phyloP scores from a whole-genome alignment of 768 basidiomycete species.

The Pulveroboletus sp. region DNA sequence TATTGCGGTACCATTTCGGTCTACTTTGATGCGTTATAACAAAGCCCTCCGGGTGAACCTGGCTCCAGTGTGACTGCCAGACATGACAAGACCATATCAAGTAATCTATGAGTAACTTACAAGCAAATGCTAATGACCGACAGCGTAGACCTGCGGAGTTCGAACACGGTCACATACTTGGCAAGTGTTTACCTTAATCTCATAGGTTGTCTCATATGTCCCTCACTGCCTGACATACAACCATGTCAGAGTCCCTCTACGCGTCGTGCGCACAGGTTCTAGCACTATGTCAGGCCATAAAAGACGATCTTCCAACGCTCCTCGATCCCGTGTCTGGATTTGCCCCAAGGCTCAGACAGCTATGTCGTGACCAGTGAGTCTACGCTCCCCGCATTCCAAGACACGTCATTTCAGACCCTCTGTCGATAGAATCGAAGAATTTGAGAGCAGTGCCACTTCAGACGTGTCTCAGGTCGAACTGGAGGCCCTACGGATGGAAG shows the following conservation, averaged over 20 bases:
- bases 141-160: too few relatives aligned
- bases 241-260: conserved; percentile 44
- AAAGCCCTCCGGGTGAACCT: too few relatives aligned
- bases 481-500: conserved; percentile 65
- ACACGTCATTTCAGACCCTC: not conserved
- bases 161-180: not conserved
- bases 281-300: conserved; percentile 50
- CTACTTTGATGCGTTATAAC: too few relatives aligned
- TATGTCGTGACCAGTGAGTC: conserved; percentile 58
- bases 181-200: not conserved
- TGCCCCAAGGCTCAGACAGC: conserved; percentile 55
- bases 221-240: not conserved
- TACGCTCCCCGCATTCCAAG: not conserved
- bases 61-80: too few relatives aligned
- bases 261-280: conserved; percentile 68
- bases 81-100: too few relatives aligned
- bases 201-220: not conserved
- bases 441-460: conserved; percentile 38
- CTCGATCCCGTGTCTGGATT: conserved; percentile 67
- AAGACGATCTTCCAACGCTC: conserved; percentile 54
- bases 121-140: too few relatives aligned
- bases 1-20: too few relatives aligned
- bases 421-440: conserved; percentile 47
- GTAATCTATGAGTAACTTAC: too few relatives aligned
- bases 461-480: conserved; percentile 47